phyloP scores from a whole-genome alignment of 257 asterid species.

The Plantago elongata region DNA sequence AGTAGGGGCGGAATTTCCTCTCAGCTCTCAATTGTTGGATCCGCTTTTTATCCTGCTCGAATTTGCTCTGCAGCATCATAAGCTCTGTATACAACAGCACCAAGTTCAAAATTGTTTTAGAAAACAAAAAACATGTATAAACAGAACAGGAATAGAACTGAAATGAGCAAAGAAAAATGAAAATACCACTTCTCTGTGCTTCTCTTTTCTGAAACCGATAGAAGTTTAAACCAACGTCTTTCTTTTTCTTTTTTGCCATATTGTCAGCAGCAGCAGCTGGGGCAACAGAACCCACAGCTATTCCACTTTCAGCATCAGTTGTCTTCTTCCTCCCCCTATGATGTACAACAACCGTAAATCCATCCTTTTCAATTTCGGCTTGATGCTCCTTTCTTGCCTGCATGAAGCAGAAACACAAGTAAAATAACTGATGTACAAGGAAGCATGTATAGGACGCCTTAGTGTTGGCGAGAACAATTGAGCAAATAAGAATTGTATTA shows the following conservation, averaged over 20 bases:
- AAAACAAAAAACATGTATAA: not conserved
- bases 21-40: slow-evolving; percentile 88
- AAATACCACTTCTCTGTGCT: slow-evolving; percentile 76
- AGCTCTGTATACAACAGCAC: slow-evolving; percentile 49
- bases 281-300: slow-evolving; percentile 82
- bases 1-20: slow-evolving; percentile 80
- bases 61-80: slow-evolving; percentile 83
- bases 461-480: too few relatives aligned
- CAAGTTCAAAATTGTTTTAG: not conserved
- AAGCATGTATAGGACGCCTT: slow-evolving; percentile 2
- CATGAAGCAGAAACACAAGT: slow-evolving; percentile 14
- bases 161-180: not conserved
- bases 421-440: not conserved
- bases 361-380: slow-evolving; percentile 83
- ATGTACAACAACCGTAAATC: slow-evolving; percentile 93
- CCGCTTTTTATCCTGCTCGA: slow-evolving; percentile 87
- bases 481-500: too few relatives aligned
- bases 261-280: slow-evolving; percentile 79
- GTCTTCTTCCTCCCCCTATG: slow-evolving; percentile 95
- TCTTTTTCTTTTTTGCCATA: slow-evolving; percentile 63
- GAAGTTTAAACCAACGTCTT: slow-evolving; percentile 65
- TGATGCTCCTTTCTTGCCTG: slow-evolving; percentile 79
- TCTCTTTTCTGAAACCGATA: slow-evolving; percentile 84
- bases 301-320: slow-evolving; percentile 76
- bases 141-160: not conserved